These are phyloP conservation scores for Rubia peregrina DNA, from an alignment of 305 asterid species.

Conservation along the genomic window DNA sequence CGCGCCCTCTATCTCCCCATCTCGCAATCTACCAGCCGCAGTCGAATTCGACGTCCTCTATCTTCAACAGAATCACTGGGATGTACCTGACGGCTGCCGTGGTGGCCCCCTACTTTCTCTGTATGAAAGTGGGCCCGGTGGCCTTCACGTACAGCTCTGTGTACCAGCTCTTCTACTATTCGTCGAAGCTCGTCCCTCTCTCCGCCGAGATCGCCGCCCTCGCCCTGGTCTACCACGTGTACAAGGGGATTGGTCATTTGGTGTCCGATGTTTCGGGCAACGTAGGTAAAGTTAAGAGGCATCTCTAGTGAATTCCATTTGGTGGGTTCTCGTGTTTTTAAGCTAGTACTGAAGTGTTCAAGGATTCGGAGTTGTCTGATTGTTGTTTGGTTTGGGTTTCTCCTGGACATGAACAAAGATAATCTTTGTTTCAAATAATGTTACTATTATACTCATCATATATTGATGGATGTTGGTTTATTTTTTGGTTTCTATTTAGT, in stretches of 20 bases:
- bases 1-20: slow-evolving; percentile 47
- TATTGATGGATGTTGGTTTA: slow-evolving; percentile 1
- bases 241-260: slow-evolving; percentile 37
- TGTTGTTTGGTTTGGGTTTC: slow-evolving; percentile 5
- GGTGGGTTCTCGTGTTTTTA: background rate
- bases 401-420: background rate
- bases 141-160: slow-evolving; percentile 34
- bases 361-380: background rate
- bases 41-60: slow-evolving; percentile 31
- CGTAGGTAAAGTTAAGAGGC: background rate
- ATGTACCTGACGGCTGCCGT: slow-evolving; percentile 24
- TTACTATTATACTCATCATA: background rate
- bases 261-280: slow-evolving; percentile 17
- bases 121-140: slow-evolving; percentile 33
- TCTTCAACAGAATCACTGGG: slow-evolving; percentile 34
- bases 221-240: slow-evolving; percentile 34
- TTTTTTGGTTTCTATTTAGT: background rate
- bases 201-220: slow-evolving; percentile 36
- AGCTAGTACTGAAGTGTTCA: background rate
- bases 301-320: background rate
- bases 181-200: slow-evolving; percentile 31
- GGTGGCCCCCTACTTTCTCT: slow-evolving; percentile 23
- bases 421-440: slow-evolving; percentile 4
- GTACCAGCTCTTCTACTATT: slow-evolving; percentile 32
- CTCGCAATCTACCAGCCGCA: slow-evolving; percentile 45